Percentiles rank a stretch among this genome's conserved stretches.
Conservation (phyloP, 2,329 filamentous ascomycete genomes). For the Tolypocladium nubicola region DNA sequence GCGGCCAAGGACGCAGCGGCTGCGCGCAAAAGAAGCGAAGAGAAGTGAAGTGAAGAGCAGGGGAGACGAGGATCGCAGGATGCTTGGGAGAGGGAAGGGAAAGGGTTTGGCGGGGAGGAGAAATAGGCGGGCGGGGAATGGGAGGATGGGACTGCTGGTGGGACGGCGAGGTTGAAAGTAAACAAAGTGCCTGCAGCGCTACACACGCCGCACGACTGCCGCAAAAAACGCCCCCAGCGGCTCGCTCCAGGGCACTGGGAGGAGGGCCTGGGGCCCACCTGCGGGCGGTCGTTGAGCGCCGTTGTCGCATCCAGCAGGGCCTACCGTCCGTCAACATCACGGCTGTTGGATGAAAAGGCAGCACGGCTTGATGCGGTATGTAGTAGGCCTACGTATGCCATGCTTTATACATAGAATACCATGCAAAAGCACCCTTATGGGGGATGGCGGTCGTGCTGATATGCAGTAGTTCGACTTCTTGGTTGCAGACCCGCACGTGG, state of each 20-base stretch:
- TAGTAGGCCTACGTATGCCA: too few relatives aligned
- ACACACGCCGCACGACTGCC: not conserved
- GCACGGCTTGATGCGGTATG: not conserved
- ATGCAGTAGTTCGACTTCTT: not conserved
- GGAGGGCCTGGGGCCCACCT: not conserved
- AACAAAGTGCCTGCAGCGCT: not conserved
- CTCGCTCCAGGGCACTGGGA: not conserved
- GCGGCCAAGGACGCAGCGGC: not conserved
- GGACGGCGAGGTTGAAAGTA: not conserved
- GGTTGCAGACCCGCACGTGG: not conserved
- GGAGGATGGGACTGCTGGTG: not conserved
- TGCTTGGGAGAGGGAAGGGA: not conserved
- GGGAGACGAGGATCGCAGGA: not conserved
- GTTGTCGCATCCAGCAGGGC: not conserved
- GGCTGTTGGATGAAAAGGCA: not conserved
- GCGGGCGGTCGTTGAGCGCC: not conserved
- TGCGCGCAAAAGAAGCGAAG: not conserved
- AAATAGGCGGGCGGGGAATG: not conserved
- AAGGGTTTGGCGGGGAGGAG: not conserved
- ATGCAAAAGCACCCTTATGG: too few relatives aligned
- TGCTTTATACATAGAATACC: too few relatives aligned
- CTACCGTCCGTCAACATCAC: not conserved
- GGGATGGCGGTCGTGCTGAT: too few relatives aligned
- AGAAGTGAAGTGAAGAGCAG: not conserved
- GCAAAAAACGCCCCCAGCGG: not conserved